A percentile compares a stretch with the other conserved stretches of the same genome.
Conservation (phyloP, 2,329 filamentous ascomycete genomes). For the Neonectria sp. region DNA sequence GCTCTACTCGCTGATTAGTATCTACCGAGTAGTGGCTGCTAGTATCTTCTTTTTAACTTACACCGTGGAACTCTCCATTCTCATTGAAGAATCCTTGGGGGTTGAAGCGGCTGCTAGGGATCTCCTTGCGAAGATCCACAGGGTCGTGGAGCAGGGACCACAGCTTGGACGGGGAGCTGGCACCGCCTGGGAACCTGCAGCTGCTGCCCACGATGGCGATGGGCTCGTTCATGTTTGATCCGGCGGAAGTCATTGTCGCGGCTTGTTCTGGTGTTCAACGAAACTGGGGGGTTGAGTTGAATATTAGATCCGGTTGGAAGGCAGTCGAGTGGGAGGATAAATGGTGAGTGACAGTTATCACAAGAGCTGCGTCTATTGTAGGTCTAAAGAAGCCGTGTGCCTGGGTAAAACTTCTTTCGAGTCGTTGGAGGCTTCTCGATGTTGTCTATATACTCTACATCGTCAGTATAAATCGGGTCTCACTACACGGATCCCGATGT, state of each 20-base stretch:
- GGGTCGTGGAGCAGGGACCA: slow-evolving; percentile 33
- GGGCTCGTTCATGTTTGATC: slow-evolving; percentile 17
- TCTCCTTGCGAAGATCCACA: slow-evolving; percentile 15
- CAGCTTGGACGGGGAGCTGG: slow-evolving; percentile 30
- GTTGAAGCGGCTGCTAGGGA: slow-evolving; percentile 41
- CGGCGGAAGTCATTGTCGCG: slow-evolving; percentile 1
- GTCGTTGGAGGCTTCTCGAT: too few species aligned
- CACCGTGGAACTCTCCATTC: slow-evolving; percentile 43
- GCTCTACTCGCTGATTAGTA: slow-evolving; percentile 33
- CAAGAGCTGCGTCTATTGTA: slow-evolving; percentile 1
- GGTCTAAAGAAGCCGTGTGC: slow-evolving; percentile 4
- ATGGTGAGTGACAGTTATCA: slow-evolving; percentile 4
- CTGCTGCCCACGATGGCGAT: slow-evolving; percentile 27
- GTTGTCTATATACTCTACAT: background rate
- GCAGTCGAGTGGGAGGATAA: slow-evolving; percentile 5
- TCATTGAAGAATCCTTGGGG: slow-evolving; percentile 39
- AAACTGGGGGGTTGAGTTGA: slow-evolving; percentile 3
- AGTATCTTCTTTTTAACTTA: background rate
- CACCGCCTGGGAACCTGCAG: slow-evolving; percentile 39
- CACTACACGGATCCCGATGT: background rate
- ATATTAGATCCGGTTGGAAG: background rate
- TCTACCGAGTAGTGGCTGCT: background rate
- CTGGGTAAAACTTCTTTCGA: background rate
- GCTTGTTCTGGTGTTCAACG: background rate
- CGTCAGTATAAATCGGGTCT: background rate